Percentiles rank a stretch among this genome's conserved stretches.
phyloP scores from a whole-genome alignment of 495 filamentous ascomycete genomes.

The Hypoxylon trugodes region DNA sequence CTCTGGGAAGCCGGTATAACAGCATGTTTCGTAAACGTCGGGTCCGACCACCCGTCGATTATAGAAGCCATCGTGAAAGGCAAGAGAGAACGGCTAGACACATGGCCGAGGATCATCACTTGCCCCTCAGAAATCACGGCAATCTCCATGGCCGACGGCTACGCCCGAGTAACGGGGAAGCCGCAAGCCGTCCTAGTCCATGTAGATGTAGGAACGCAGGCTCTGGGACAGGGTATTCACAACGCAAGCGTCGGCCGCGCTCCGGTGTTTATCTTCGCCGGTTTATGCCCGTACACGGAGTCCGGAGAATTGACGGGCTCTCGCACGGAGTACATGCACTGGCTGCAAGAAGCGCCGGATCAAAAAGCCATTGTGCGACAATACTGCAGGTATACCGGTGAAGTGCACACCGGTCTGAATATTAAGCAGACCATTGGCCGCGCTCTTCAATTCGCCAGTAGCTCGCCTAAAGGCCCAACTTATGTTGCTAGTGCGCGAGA shows the following conservation, averaged over 20 bases:
- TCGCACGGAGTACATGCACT: conserved; percentile 83
- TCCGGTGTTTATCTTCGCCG: conserved; percentile 80
- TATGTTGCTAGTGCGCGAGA: conserved; percentile 75
- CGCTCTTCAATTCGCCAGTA: conserved; percentile 76
- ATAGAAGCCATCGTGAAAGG: conserved; percentile 81
- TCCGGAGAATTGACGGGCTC: conserved; percentile 78
- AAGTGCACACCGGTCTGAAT: conserved; percentile 79
- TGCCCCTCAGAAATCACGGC: conserved; percentile 75
- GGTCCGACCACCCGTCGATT: conserved; percentile 79
- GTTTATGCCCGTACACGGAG: conserved; percentile 76
- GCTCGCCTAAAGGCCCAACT: conserved; percentile 75
- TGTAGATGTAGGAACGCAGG: conserved; percentile 84
- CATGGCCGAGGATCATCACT: conserved; percentile 78
- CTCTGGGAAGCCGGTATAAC: conserved; percentile 73
- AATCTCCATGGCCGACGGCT: conserved; percentile 83
- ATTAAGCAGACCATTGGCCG: conserved; percentile 82
- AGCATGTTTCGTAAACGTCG: conserved; percentile 79
- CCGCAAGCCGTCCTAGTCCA: conserved; percentile 82
- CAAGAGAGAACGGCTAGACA: conserved; percentile 52
- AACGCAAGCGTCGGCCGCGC: conserved; percentile 79
- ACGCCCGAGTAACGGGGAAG: conserved; percentile 73
- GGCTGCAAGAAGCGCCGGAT: conserved; percentile 82
- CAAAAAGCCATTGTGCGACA: conserved; percentile 80
- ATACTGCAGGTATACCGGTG: conserved; percentile 77
- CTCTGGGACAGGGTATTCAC: conserved; percentile 78